phyloP scores from a whole-genome alignment of 169 alveolate species.

The Eimeria necatrix region DNA sequence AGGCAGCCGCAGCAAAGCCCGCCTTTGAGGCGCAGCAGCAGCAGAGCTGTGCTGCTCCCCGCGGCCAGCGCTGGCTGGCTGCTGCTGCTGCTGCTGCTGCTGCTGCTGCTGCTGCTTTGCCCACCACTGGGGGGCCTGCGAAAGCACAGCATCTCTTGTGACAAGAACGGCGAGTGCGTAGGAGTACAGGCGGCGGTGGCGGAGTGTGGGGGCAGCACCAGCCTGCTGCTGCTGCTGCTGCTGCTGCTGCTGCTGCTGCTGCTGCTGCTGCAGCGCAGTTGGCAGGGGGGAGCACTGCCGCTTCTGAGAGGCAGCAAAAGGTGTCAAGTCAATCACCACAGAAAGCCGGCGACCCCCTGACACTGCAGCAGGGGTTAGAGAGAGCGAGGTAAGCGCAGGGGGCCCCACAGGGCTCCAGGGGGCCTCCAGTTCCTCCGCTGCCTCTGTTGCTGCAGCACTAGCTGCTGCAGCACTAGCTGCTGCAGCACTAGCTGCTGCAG shows the following conservation, averaged over 20 bases:
- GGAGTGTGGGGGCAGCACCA: neutral
- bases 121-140: neutral
- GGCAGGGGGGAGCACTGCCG: neutral
- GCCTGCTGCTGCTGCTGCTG: neutral
- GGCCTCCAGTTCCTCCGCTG: no score
- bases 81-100: neutral
- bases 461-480: no score
- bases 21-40: neutral
- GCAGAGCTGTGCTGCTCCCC: no score
- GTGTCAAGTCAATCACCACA: neutral
- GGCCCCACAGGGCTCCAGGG: constrained; percentile 34
- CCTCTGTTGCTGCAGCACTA: no score
- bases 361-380: constrained; percentile 1
- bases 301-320: neutral
- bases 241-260: neutral
- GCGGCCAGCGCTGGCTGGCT: neutral
- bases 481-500: no score
- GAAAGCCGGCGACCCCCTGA: constrained; percentile 29
- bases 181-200: constrained; percentile 17
- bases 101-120: neutral
- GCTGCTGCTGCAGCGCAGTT: neutral
- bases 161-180: constrained; percentile 1
- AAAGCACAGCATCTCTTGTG: constrained; percentile 2
- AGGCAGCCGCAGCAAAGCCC: constrained; percentile 40
- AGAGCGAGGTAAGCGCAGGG: constrained; percentile 3